These are phyloP conservation scores for Curvularia verruculosa DNA, from an alignment of 2,329 filamentous ascomycete genomes.

Conservation along the genomic window DNA sequence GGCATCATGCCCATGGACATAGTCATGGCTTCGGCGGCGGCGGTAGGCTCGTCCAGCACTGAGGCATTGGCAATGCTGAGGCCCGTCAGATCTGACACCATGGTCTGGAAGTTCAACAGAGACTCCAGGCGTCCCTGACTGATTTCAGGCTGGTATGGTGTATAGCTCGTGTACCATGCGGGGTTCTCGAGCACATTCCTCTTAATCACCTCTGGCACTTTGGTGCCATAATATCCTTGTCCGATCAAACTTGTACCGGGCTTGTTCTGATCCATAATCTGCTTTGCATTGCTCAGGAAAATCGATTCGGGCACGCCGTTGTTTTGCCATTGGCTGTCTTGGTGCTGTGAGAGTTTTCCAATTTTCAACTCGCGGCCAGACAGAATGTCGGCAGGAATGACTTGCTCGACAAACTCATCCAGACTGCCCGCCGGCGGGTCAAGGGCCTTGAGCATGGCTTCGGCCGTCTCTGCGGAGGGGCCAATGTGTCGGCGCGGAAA, in stretches of 20 bases:
- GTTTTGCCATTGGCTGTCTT: constrained; percentile 49
- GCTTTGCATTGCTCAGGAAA: constrained; percentile 60
- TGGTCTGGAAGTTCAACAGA: constrained; percentile 92
- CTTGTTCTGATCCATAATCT: constrained; percentile 66
- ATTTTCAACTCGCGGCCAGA: constrained; percentile 69
- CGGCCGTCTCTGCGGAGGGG: constrained; percentile 70
- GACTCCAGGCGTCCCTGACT: constrained; percentile 93
- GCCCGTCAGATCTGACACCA: constrained; percentile 86
- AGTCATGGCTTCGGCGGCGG: constrained; percentile 94
- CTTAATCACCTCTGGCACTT: constrained; percentile 87
- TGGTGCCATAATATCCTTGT: constrained; percentile 85
- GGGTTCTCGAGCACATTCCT: constrained; percentile 91
- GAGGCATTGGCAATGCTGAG: constrained; percentile 90
- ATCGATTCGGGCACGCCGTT: constrained; percentile 62
- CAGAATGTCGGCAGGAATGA: constrained; percentile 80
- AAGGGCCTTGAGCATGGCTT: constrained; percentile 79
- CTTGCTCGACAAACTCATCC: constrained; percentile 83
- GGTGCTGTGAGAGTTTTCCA: constrained; percentile 45
- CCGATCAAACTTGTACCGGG: constrained; percentile 76
- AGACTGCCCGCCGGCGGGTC: constrained; percentile 74
- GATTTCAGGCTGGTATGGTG: constrained; percentile 96
- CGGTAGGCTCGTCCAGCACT: constrained; percentile 87
- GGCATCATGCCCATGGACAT: constrained; percentile 81
- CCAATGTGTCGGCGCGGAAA: constrained; percentile 89
- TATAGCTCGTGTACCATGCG: constrained; percentile 98